These are phyloP conservation scores for Phialophora chinensis DNA, from an alignment of 2,329 filamentous ascomycete species.

Conservation along the genomic window DNA sequence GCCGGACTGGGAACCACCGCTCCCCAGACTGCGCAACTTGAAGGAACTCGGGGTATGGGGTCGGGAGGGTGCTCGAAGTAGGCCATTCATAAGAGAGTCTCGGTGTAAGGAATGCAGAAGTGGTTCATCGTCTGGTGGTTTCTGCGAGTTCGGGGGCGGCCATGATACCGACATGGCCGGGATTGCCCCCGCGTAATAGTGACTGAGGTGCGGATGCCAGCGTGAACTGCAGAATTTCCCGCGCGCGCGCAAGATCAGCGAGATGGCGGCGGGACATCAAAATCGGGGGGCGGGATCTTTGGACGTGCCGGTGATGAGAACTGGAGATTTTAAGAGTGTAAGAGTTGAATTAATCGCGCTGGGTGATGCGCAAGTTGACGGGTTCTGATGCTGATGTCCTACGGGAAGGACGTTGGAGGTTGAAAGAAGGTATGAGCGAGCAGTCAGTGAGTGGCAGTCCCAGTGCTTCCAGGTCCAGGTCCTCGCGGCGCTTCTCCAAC, in stretches of 20 bases:
- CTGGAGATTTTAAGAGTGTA: neutral
- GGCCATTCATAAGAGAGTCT: slow-evolving; percentile 50
- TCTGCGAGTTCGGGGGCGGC: slow-evolving; percentile 63
- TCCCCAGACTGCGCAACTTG: slow-evolving; percentile 50
- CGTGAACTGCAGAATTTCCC: neutral
- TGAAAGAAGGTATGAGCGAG: slow-evolving; percentile 31
- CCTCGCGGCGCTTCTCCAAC: neutral
- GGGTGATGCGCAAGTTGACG: neutral
- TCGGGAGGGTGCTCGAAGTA: slow-evolving; percentile 51
- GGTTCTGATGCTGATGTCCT: slow-evolving; percentile 1
- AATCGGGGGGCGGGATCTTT: neutral
- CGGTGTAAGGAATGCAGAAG: slow-evolving; percentile 42
- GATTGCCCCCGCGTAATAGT: slow-evolving; percentile 50
- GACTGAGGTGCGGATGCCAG: slow-evolving; percentile 40
- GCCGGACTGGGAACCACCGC: slow-evolving; percentile 51
- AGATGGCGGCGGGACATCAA: slow-evolving; percentile 3
- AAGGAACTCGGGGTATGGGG: slow-evolving; percentile 51
- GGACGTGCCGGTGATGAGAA: neutral
- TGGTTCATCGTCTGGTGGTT: slow-evolving; percentile 71
- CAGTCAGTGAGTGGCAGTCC: slow-evolving; percentile 9
- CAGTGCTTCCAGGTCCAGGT: neutral
- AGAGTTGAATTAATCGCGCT: neutral
- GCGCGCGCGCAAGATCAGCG: slow-evolving; percentile 1
- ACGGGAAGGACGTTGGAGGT: slow-evolving; percentile 32
- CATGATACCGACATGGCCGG: slow-evolving; percentile 70